Percentiles rank a stretch among this genome's conserved stretches.
These are phyloP conservation scores for Elsinoe perseae DNA, from an alignment of 2,329 filamentous ascomycete genomes.

Conservation along the genomic window DNA sequence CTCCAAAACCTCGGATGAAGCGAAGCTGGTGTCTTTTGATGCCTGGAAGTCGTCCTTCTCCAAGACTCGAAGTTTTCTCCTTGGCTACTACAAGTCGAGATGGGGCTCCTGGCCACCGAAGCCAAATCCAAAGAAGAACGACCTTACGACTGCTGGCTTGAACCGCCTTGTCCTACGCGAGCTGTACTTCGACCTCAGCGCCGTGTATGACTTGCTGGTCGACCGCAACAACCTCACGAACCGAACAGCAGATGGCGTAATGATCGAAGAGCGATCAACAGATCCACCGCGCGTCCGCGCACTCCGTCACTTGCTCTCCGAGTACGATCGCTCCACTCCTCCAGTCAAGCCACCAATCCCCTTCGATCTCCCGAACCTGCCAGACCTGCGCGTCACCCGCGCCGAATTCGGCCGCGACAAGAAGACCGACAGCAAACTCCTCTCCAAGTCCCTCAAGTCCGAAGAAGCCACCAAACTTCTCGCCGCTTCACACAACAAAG, in stretches of 20 bases:
- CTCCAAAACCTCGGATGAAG: slow-evolving; percentile 69
- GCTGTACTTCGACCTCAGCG: slow-evolving; percentile 77
- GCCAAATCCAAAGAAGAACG: slow-evolving; percentile 83
- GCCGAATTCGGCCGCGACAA: slow-evolving; percentile 58
- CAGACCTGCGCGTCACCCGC: slow-evolving; percentile 58
- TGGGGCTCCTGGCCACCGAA: slow-evolving; percentile 85
- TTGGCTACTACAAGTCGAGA: slow-evolving; percentile 60
- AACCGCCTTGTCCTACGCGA: slow-evolving; percentile 76
- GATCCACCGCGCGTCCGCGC: slow-evolving; percentile 59
- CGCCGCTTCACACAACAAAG: slow-evolving; percentile 73
- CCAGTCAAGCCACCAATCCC: slow-evolving; percentile 87
- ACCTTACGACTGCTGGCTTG: slow-evolving; percentile 74
- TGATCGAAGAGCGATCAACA: slow-evolving; percentile 44
- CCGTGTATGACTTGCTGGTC: slow-evolving; percentile 80
- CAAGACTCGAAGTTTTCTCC: slow-evolving; percentile 64
- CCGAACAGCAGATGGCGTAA: slow-evolving; percentile 62
- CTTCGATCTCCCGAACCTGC: slow-evolving; percentile 76
- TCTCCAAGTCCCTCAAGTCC: slow-evolving; percentile 64
- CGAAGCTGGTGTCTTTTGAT: slow-evolving; percentile 73
- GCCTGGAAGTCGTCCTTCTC: slow-evolving; percentile 70
- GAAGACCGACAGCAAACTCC: slow-evolving; percentile 68
- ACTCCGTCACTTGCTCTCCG: slow-evolving; percentile 69
- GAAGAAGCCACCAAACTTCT: slow-evolving; percentile 70
- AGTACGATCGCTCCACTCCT: slow-evolving; percentile 82
- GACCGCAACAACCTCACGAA: slow-evolving; percentile 73